Percentiles rank a stretch among this genome's conserved stretches.
These are phyloP conservation scores for Rhizopogon sp. DNA, from an alignment of 768 basidiomycete genomes.

Conservation along the genomic window DNA sequence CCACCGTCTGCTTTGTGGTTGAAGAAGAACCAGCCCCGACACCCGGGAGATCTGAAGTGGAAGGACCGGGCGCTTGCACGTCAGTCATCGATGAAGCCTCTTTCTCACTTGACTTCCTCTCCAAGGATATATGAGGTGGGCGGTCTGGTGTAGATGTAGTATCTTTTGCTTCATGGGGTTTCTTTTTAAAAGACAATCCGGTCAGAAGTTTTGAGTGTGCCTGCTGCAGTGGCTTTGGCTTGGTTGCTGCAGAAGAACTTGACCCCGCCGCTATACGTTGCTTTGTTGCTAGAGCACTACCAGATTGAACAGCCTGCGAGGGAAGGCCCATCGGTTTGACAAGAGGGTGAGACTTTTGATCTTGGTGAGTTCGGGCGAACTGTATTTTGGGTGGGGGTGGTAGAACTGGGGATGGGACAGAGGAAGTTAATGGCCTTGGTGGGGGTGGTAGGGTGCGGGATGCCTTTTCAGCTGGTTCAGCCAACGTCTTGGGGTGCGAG, in stretches of 20 bases:
- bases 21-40: background rate
- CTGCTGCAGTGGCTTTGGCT: slow-evolving; percentile 29
- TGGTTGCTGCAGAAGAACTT: slow-evolving; percentile 28
- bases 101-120: background rate
- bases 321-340: slow-evolving; percentile 27
- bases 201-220: slow-evolving; percentile 20
- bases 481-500: background rate
- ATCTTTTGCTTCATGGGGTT: slow-evolving; percentile 16
- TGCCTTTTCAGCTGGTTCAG: background rate
- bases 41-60: too few relatives aligned
- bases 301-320: slow-evolving; percentile 17
- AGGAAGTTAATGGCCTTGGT: background rate
- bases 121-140: background rate
- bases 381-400: slow-evolving; percentile 14
- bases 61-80: background rate
- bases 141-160: too few relatives aligned
- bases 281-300: slow-evolving; percentile 45
- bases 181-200: slow-evolving; percentile 43
- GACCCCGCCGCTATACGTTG: slow-evolving; percentile 37
- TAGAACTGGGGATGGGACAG: slow-evolving; percentile 2
- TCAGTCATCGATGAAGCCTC: background rate
- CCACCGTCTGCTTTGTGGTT: background rate
- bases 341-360: slow-evolving; percentile 23
- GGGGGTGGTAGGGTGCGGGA: background rate
- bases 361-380: slow-evolving; percentile 23